Percentiles rank a stretch among this genome's conserved stretches.
These are phyloP conservation scores for Calocera cornea DNA, from an alignment of 768 basidiomycete genomes.

Conservation along the genomic window DNA sequence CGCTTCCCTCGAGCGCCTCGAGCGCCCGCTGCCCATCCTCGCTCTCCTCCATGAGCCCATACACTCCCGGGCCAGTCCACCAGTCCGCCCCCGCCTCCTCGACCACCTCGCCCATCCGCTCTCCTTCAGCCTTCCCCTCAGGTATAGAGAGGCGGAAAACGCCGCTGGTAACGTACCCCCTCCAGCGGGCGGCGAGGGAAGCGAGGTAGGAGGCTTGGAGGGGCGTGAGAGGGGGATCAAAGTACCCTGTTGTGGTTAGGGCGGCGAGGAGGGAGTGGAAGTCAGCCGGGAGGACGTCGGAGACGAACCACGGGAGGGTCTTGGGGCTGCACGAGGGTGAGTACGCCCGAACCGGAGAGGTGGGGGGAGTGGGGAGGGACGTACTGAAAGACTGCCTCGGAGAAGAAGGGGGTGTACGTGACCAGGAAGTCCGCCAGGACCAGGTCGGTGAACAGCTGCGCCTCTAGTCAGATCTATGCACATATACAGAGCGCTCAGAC, in stretches of 20 bases:
- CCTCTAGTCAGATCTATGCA: background rate
- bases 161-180: conserved; percentile 50
- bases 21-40: conserved; percentile 36
- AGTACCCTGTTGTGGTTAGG: conserved; percentile 32
- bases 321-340: conserved; percentile 51
- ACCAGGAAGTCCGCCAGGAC: conserved; percentile 89
- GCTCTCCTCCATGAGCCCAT: conserved; percentile 53
- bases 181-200: conserved; percentile 58
- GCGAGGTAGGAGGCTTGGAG: conserved; percentile 34
- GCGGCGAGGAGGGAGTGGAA: conserved; percentile 46
- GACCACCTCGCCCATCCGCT: conserved; percentile 26
- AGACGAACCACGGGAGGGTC: conserved; percentile 93
- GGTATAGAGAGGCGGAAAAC: conserved; percentile 63
- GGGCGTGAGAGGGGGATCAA: conserved; percentile 34
- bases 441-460: conserved; percentile 79
- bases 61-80: conserved; percentile 64
- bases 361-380: conserved; percentile 19
- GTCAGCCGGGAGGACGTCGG: conserved; percentile 81
- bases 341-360: background rate
- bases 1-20: conserved; percentile 37
- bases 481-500: background rate
- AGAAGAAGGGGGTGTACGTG: conserved; percentile 72
- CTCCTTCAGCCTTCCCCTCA: conserved; percentile 41
- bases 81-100: conserved; percentile 32
- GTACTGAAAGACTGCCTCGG: conserved; percentile 80